These are phyloP conservation scores for Arabis alpina DNA, from an alignment of 345 rosid genomes.

Conservation along the genomic window DNA sequence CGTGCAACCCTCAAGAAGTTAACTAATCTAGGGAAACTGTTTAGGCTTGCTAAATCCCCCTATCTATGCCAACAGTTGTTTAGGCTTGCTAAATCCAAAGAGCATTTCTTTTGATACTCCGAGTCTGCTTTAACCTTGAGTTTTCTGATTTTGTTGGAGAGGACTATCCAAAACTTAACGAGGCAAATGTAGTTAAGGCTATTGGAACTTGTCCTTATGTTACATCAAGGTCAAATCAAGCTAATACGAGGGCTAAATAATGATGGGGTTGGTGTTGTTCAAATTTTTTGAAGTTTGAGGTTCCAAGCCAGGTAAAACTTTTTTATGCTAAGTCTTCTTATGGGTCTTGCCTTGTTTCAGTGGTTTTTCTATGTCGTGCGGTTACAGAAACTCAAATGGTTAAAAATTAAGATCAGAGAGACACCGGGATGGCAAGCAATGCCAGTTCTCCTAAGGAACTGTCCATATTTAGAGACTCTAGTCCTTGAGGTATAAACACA, in stretches of 20 bases:
- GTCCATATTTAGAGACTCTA: conserved; percentile 7
- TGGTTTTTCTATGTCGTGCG: neutral
- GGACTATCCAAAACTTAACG: neutral
- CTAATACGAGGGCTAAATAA: neutral
- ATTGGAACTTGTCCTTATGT: neutral
- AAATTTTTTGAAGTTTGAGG: neutral
- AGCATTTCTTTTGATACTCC: neutral
- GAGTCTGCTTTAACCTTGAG: neutral
- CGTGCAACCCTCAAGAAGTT: too few species aligned
- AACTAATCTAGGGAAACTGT: too few species aligned
- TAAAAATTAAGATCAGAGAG: neutral
- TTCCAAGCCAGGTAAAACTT: too few species aligned
- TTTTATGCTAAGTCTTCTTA: too few species aligned
- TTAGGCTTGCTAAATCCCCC: too few species aligned
- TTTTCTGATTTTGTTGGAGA: neutral
- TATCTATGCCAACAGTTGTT: neutral
- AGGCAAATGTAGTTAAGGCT: neutral
- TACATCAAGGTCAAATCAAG: neutral
- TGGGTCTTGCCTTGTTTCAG: too few species aligned
- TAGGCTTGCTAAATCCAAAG: neutral
- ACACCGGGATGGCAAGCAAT: neutral
- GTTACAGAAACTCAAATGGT: neutral
- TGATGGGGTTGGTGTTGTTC: neutral
- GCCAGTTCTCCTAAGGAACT: neutral
- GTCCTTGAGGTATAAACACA: neutral